Base-by-base conservation (phyloP, 2,329 filamentous ascomycete genomes). In the Endoconidiophora laricicola region DNA sequence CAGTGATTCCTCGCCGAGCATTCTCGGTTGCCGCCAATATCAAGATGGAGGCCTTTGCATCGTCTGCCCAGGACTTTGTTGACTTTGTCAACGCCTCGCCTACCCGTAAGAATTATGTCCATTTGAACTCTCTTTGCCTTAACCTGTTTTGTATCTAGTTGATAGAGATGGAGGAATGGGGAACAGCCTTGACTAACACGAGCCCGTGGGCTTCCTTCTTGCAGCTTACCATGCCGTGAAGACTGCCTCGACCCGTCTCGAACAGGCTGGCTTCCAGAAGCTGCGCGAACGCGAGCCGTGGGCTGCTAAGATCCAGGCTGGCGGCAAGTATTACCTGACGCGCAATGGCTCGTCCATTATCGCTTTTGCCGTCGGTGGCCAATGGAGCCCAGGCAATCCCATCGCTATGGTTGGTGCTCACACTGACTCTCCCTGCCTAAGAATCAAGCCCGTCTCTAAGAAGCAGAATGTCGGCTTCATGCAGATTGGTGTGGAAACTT, bases 311-410 rank as follows among this genome's bases (percentile, higher is more conserved):
- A 75, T 94, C 55, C 76, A 79, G 52, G 86, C 87, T 20, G 88
- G 90, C 55, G 88, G 90, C 56, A 95, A 93, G 67, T 96, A 96
- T 72, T 95, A 88, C 68, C 77, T 95, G 60, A 96, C 90, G 44
- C 83, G 90, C 56, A 96, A 96, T 68, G 81, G 78, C 53, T 94
- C 87, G 23, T 93, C 90, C 45, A 84, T 96, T 56, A 78, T 94
- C 52, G 88, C 88, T 55, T 96, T 96, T 66, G 84, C 86, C 55
- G 82, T 96, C 60, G 90, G 90, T 60, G 77, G 79, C 60, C 81
- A 84, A 69, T 98, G 90, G 90, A 82, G 81, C 62, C 79, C 90
- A 2, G 90, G 90, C 42, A 94, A 94, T 64, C 81, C 88, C 6
- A 81, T 95, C 56, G 75, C 85, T 63, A 94, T 96, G 77, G 79